These are phyloP conservation scores for Boletus rufocinnamomeus DNA, from an alignment of 768 basidiomycete species.

Conservation along the genomic window DNA sequence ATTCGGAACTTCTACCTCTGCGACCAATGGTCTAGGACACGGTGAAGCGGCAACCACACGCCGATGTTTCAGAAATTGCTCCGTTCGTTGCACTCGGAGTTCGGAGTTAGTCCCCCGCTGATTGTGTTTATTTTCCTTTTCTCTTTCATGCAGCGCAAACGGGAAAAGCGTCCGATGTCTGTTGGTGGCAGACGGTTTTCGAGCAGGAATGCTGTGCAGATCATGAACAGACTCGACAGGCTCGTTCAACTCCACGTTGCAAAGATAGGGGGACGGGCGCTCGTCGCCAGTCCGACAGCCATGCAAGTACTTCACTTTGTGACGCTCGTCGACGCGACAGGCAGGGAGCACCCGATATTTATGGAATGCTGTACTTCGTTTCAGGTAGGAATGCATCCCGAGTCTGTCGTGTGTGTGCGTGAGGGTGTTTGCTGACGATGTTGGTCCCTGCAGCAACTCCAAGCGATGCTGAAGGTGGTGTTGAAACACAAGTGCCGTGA, in stretches of 20 bases:
- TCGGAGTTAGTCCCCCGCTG: neutral
- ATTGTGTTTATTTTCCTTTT: neutral
- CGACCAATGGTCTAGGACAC: neutral
- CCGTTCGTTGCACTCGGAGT: constrained; percentile 12
- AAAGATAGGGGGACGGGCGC: constrained; percentile 11
- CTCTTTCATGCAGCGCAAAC: constrained; percentile 18
- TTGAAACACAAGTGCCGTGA: constrained; percentile 20
- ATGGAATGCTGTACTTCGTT: constrained; percentile 31
- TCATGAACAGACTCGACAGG: constrained; percentile 25
- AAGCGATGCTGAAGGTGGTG: constrained; percentile 20
- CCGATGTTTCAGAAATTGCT: constrained; percentile 12
- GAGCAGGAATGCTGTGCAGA: constrained; percentile 16
- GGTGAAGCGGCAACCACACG: neutral
- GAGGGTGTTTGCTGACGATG: constrained; percentile 1
- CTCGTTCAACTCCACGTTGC: constrained; percentile 25
- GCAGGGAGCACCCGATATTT: constrained; percentile 27
- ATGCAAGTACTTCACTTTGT: constrained; percentile 24
- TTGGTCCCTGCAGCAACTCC: constrained; percentile 22
- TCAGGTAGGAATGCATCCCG: constrained; percentile 14
- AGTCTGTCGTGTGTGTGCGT: neutral
- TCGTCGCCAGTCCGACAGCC: constrained; percentile 20
- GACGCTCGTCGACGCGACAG: constrained; percentile 30
- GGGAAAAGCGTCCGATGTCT: constrained; percentile 11
- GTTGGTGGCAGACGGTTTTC: constrained; percentile 4
- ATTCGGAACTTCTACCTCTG: constrained; percentile 15